Percentiles rank a stretch among this genome's conserved stretches.
These are phyloP conservation scores for Myochromella boudieri DNA, from an alignment of 768 basidiomycete genomes.

Conservation along the genomic window DNA sequence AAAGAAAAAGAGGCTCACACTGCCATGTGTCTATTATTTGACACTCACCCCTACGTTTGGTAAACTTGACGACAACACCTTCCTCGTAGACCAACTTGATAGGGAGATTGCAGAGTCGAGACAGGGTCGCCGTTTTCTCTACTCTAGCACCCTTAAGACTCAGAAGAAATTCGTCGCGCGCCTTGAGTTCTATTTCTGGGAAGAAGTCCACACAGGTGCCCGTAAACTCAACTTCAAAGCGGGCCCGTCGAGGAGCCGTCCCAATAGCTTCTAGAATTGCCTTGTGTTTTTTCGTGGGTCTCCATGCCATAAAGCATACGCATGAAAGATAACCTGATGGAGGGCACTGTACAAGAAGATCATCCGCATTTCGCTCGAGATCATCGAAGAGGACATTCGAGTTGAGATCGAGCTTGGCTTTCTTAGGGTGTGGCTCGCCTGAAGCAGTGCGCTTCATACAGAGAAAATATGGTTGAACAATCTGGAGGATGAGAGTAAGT, in stretches of 20 bases:
- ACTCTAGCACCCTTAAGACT: slow-evolving; percentile 44
- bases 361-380: slow-evolving; percentile 27
- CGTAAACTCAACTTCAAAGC: slow-evolving; percentile 39
- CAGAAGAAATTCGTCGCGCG: slow-evolving; percentile 44
- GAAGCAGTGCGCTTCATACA: slow-evolving; percentile 13
- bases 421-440: neutral
- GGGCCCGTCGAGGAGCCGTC: slow-evolving; percentile 21
- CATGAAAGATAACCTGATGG: slow-evolving; percentile 39
- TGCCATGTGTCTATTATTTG: slow-evolving; percentile 39
- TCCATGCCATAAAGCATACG: slow-evolving; percentile 46
- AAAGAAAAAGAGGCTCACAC: slow-evolving; percentile 25
- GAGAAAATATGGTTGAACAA: neutral
- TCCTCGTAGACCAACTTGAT: slow-evolving; percentile 40
- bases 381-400: slow-evolving; percentile 16
- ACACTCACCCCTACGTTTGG: slow-evolving; percentile 25
- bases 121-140: slow-evolving; percentile 23
- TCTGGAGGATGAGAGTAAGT: no score
- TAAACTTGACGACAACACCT: slow-evolving; percentile 42
- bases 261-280: slow-evolving; percentile 29
- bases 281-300: slow-evolving; percentile 26
- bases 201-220: slow-evolving; percentile 31
- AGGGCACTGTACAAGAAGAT: slow-evolving; percentile 28
- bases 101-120: slow-evolving; percentile 32
- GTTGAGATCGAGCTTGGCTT: slow-evolving; percentile 6
- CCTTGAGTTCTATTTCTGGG: slow-evolving; percentile 35